A percentile compares a stretch with the other conserved stretches of the same genome.
Conservation (phyloP, 257 asterid species). For the Salvia miltiorrhiza region DNA sequence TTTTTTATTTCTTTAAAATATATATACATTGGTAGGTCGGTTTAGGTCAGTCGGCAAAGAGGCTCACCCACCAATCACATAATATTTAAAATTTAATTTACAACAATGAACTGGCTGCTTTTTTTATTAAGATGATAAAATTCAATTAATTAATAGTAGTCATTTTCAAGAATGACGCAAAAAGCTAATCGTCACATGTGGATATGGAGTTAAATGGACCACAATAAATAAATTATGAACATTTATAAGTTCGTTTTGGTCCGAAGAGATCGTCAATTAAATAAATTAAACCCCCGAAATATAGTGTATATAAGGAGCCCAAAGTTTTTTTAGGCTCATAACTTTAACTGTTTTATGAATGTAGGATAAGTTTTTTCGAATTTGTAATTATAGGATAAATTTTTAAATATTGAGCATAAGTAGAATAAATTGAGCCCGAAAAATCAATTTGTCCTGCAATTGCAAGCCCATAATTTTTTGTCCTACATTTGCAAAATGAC, state of each 20-base stretch:
- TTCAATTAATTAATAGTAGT: not conserved
- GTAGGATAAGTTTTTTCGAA: no score
- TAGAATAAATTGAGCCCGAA: no score
- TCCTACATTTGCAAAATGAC: no score
- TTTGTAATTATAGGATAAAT: no score
- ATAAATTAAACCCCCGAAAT: not conserved
- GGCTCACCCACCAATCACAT: constrained; percentile 15
- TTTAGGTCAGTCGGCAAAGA: constrained; percentile 17
- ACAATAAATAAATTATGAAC: not conserved
- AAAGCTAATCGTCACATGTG: constrained; percentile 14
- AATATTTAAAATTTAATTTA: not conserved
- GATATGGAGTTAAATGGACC: constrained; percentile 14
- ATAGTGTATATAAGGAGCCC: not conserved
- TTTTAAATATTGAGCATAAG: no score
- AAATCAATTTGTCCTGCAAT: no score
- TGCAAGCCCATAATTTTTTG: no score
- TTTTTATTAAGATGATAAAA: not conserved
- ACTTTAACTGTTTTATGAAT: no score
- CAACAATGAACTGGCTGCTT: not conserved
- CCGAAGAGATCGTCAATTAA: not conserved
- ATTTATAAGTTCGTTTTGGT: not conserved
- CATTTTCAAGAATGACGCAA: constrained; percentile 22
- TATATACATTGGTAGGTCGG: constrained; percentile 10
- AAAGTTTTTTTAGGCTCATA: no score
- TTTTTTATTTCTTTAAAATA: no score